Percentiles rank a stretch among this genome's conserved stretches.
Evolutionary conservation across 176 grass and related monocot species (phyloP).

Genomic region (Avena eriantha): DNA sequence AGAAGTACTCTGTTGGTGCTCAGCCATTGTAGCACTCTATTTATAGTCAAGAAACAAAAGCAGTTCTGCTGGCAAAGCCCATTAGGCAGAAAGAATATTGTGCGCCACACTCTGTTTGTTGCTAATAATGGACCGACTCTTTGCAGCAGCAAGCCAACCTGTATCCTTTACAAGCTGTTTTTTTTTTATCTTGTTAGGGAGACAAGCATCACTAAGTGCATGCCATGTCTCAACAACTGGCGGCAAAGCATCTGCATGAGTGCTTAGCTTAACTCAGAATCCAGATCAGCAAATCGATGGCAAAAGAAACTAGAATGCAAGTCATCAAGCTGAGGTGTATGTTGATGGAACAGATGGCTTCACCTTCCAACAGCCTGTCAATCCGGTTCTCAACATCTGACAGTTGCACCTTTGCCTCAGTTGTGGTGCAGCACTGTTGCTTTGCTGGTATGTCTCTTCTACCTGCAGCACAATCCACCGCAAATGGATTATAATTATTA

Average conservation of each 20-base stretch:
- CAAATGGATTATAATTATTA: not conserved
- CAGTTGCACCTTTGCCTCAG: slow-evolving; percentile 12
- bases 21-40: slow-evolving; percentile 24
- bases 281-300: not conserved
- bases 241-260: slow-evolving; percentile 24
- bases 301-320: not conserved
- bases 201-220: slow-evolving; percentile 30
- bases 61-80: slow-evolving; percentile 5
- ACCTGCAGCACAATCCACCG: slow-evolving; percentile 7
- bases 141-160: slow-evolving; percentile 19
- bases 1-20: slow-evolving; percentile 3
- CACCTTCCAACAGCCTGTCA: slow-evolving; percentile 35
- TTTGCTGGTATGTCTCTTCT: slow-evolving; percentile 30
- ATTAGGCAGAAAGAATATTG: not conserved
- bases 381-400: not conserved
- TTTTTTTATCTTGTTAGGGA: not conserved
- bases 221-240: slow-evolving; percentile 3
- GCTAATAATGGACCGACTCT: slow-evolving; percentile 11
- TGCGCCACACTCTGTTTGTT: slow-evolving; percentile 11
- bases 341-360: slow-evolving; percentile 19
- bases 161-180: slow-evolving; percentile 6
- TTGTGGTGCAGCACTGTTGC: slow-evolving; percentile 27
- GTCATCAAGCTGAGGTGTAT: not conserved
- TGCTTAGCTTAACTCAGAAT: slow-evolving; percentile 5
- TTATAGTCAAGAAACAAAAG: slow-evolving; percentile 40